Conservation (phyloP, 768 basidiomycete species). For the Arthromyces matolae region DNA sequence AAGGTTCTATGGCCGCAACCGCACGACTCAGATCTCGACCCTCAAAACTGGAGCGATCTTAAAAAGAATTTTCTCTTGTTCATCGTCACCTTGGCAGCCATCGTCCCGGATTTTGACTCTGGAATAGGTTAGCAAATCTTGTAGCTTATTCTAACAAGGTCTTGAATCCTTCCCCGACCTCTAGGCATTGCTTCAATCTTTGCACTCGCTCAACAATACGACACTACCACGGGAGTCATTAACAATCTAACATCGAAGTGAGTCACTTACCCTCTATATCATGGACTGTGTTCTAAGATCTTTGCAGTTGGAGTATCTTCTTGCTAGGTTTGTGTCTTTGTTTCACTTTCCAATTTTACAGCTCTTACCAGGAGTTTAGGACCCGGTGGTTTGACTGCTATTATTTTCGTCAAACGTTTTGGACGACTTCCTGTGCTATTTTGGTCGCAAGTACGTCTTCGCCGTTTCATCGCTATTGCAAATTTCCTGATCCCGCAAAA, state of each 20-base stretch:
- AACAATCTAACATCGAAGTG: conserved; percentile 55
- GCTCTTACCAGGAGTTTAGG: conserved; percentile 18
- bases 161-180: background rate
- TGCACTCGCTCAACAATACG: conserved; percentile 47
- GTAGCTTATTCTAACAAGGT: background rate
- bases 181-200: conserved; percentile 55
- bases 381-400: conserved; percentile 47
- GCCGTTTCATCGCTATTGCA: background rate
- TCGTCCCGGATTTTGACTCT: conserved; percentile 60
- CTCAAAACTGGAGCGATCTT: conserved; percentile 45
- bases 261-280: background rate
- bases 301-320: conserved; percentile 52
- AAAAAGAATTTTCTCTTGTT: conserved; percentile 47
- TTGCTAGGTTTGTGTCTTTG: conserved; percentile 33
- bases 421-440: conserved; percentile 61
- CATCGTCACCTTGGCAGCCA: conserved; percentile 52
- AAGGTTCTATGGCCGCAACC: conserved; percentile 64
- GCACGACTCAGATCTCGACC: conserved; percentile 28
- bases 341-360: background rate
- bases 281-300: background rate
- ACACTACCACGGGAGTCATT: conserved; percentile 47
- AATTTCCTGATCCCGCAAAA: conserved; percentile 13
- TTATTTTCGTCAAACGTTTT: conserved; percentile 47
- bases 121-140: conserved; percentile 37
- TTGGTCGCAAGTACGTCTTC: conserved; percentile 46